Evolutionary conservation across 2,329 filamentous ascomycete genomes (phyloP), one percentile per base, ranked within the genome.

Genomic region (Aspergillus clavatus): DNA sequence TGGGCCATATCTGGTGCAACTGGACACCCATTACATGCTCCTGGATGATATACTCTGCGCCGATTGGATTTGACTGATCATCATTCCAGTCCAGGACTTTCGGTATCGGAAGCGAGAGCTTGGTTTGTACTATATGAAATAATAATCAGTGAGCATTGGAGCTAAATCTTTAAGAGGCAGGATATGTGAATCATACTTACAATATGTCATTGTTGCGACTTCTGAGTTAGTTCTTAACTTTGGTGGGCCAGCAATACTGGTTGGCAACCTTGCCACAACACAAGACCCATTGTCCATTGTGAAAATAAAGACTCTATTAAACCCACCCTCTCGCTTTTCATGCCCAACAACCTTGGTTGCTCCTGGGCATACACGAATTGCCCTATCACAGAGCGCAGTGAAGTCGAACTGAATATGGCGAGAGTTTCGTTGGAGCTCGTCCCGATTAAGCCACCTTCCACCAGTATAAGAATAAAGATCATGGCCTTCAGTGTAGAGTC

Each of bases 121-220:
- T 61, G 18, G 46, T 47, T 43, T 46, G 42, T 44, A 61, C 56
- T 59, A 51, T 23, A 14, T 23, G 26, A 28, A 28, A 28, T 11
- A 28, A 3, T 7, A 50, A 40, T 33, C 1, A 47, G 42, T 48
- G 3, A 50, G 21, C 4, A 29, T 42, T 10, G 7, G 12, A 42
- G 16, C n/a, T 16, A 28, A n/a, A 49, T 27, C 14, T 10, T 21
- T 12, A 29, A 39, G 5, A 36, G 16, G n/a, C 1, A 6, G 21
- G 23, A 18, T n/a, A 42, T 38, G 10, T 19, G 5, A n/a, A 16
- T 46, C 7, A 41, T 38, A 3, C 65, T 51, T 62, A 73, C 69
- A 44, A 51, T 69, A 74, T 48, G 57, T 56, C 36, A 75, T 72
- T 0, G 71, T 75, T 39, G 72, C 72, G 50, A 76, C 72, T 58